phyloP scores from a whole-genome alignment of 2,329 filamentous ascomycete genomes.

The Fusarium nelsonii region DNA sequence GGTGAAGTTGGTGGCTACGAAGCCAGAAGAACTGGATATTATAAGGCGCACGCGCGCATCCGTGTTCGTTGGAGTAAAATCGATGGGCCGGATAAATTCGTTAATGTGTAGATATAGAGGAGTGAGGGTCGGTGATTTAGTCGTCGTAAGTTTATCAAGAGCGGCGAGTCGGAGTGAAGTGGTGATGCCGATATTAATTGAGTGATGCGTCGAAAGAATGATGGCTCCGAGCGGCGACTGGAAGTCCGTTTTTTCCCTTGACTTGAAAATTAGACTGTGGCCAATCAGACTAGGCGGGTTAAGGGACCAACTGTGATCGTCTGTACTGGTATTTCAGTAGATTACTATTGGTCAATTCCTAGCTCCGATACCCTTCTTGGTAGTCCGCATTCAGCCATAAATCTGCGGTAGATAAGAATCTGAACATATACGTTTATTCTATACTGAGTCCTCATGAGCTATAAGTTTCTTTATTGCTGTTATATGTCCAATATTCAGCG shows the following conservation, averaged over 20 bases:
- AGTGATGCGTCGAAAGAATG: conserved; percentile 27
- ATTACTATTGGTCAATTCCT: conserved; percentile 41
- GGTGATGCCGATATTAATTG: conserved; percentile 29
- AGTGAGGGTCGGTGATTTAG: neutral
- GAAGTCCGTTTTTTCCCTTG: conserved; percentile 44
- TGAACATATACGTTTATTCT: no score
- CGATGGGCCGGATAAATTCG: neutral
- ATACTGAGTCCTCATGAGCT: no score
- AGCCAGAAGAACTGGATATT: conserved; percentile 24
- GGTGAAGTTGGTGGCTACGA: conserved; percentile 17
- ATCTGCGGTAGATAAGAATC: neutral
- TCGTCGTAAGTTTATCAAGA: neutral
- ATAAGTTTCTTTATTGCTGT: no score
- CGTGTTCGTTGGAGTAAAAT: neutral
- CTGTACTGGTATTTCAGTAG: neutral
- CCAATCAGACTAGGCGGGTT: conserved; percentile 39
- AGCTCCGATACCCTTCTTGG: conserved; percentile 12
- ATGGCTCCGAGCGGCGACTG: conserved; percentile 18
- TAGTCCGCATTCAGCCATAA: neutral
- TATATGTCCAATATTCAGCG: neutral
- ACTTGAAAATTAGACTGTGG: conserved; percentile 17
- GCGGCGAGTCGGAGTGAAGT: conserved; percentile 6
- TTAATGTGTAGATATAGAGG: neutral
- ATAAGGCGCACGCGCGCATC: conserved; percentile 24
- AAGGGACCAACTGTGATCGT: conserved; percentile 8